Percentiles rank a stretch among this genome's conserved stretches.
These are phyloP conservation scores for Pythium aquatile DNA, from an alignment of 352 stramenopile genomes.

Conservation along the genomic window DNA sequence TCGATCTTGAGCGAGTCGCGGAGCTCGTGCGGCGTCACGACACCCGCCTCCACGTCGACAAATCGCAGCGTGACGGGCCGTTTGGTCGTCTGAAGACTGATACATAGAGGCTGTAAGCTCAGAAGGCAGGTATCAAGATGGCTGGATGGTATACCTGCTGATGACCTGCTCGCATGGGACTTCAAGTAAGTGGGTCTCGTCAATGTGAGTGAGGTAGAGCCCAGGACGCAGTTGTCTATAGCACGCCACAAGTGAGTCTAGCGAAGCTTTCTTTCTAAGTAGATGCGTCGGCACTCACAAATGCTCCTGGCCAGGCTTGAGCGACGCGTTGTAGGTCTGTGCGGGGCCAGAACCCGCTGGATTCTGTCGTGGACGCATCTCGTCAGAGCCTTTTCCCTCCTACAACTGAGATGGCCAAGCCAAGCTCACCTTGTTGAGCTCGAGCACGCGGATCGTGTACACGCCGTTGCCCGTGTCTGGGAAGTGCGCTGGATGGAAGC, in stretches of 20 bases:
- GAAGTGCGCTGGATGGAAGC: conserved; percentile 75
- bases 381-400: neutral
- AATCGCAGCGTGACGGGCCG: conserved; percentile 67
- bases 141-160: conserved; percentile 30
- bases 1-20: conserved; percentile 61
- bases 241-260: neutral
- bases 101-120: neutral
- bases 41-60: conserved; percentile 72
- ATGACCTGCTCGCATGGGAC: conserved; percentile 70
- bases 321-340: conserved; percentile 65
- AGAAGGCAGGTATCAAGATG: neutral
- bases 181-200: conserved; percentile 62
- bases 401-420: neutral
- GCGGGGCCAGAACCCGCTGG: conserved; percentile 49
- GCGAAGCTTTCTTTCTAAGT: neutral
- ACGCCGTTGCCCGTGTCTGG: conserved; percentile 83
- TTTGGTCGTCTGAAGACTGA: conserved; percentile 50
- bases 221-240: conserved; percentile 50
- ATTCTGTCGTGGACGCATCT: conserved; percentile 27
- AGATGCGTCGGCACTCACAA: conserved; percentile 31
- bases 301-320: conserved; percentile 59
- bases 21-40: conserved; percentile 74
- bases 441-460: conserved; percentile 76
- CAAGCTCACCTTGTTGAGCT: conserved; percentile 55
- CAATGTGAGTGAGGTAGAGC: conserved; percentile 82